Conservation (phyloP, 331 rosid genomes). For the Ulmus americana region DNA sequence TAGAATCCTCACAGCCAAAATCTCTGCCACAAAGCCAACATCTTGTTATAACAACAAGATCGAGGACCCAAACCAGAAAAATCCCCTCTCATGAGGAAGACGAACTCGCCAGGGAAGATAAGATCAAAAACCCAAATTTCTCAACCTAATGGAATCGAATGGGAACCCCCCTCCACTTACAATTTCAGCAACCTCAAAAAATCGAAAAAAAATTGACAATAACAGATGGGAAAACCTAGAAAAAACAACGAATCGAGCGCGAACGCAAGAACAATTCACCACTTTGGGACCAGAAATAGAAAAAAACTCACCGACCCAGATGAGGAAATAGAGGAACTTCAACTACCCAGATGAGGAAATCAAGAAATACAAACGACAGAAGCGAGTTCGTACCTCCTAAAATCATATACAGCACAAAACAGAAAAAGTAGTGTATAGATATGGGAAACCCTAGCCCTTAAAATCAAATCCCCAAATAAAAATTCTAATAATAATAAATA, state of each 20-base stretch:
- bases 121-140: conserved; percentile 14
- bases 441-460: conserved; percentile 46
- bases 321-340: conserved; percentile 28
- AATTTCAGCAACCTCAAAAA: conserved; percentile 5
- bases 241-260: conserved; percentile 24
- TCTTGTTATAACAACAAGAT: conserved; percentile 20
- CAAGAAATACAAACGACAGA: conserved; percentile 34
- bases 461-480: conserved; percentile 34
- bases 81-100: conserved; percentile 22
- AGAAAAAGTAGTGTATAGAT: conserved; percentile 30
- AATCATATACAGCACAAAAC: conserved; percentile 30
- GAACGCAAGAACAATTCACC: conserved; percentile 15
- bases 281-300: not conserved
- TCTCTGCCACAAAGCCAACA: conserved; percentile 11
- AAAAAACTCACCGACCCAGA: conserved; percentile 27
- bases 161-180: conserved; percentile 14
- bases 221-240: conserved; percentile 14
- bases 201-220: conserved; percentile 5
- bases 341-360: conserved; percentile 31
- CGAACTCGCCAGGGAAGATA: not conserved
- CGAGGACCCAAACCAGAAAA: conserved; percentile 22
- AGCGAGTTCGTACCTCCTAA: conserved; percentile 31
- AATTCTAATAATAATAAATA: conserved; percentile 17
- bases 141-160: conserved; percentile 13
- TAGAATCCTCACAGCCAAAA: conserved; percentile 15